Evolutionary conservation across 257 asterid species (phyloP), one percentile per base, ranked within the genome.

Genomic region (Euphrasia confusa): DNA sequence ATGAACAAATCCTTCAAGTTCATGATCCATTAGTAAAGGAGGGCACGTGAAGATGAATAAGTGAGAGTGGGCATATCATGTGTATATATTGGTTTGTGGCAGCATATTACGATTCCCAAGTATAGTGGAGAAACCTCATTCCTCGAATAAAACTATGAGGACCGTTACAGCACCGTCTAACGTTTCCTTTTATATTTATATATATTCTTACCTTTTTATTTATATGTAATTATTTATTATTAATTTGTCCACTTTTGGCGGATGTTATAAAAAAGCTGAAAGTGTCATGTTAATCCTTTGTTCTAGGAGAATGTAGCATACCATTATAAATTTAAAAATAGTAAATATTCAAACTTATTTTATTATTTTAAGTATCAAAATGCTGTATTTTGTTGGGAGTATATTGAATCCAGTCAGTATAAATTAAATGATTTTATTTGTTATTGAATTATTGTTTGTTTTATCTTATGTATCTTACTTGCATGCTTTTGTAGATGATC

Each of bases 71-170:
- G 64, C 78, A 61, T 69, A 62, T 0, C 2, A 33, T 33, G 1
- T 30, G 5, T 33, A 33, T 33, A 33, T 33, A 6, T 6, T 5
- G 9, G 6, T 82, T 72, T 58, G 39, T 44, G 69, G 76, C 80
- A 74, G 79, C 75, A 30, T 37, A 61, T 71, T 71, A 48, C 78
- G 77, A 68, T 54, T 76, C 82, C 89, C 89, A 61, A 80, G 80
- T 65, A 76, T 69, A 77, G 79, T 77, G 80, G 84, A 66, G 47
- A 10, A 8, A 50, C 55, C 55, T 15, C 28, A 39, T 32, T 32
- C 27, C 27, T 58, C 35, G 62, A 59, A 17, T 48, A 7, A 69
- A 66, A 74, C 73, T 71, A 67, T 67, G 74, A 64, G 75, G 76
- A 67, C 82, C 78, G 75, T 64, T 74, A 64, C 45, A 33, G 76